Percentiles rank a stretch among this genome's conserved stretches.
These are phyloP conservation scores for Lachnellula arida DNA, from an alignment of 2,329 filamentous ascomycete species.

Conservation along the genomic window DNA sequence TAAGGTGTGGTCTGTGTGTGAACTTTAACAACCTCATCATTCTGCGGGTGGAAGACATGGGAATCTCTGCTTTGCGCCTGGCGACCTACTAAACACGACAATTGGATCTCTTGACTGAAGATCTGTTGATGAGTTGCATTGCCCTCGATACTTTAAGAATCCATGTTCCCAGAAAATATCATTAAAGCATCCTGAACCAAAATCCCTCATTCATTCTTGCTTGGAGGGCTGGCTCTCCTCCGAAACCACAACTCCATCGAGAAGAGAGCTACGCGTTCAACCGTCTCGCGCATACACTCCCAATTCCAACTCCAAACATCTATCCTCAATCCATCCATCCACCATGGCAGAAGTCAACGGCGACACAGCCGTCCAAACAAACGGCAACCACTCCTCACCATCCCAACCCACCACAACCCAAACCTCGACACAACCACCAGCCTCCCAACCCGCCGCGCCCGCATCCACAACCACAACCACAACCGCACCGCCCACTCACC, in stretches of 20 bases:
- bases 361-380: conserved; percentile 42
- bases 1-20: not conserved
- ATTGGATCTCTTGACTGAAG: not conserved
- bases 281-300: not conserved
- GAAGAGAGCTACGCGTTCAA: too few relatives aligned
- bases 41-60: not conserved
- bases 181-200: not conserved
- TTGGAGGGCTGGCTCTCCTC: not conserved
- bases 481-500: conserved; percentile 7
- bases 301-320: not conserved
- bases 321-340: not conserved
- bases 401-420: conserved; percentile 14
- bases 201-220: not conserved
- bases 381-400: conserved; percentile 41
- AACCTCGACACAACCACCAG: conserved; percentile 10
- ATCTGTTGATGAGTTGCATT: not conserved
- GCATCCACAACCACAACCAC: too few relatives aligned
- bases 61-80: not conserved
- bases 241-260: not conserved
- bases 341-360: conserved; percentile 32
- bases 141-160: not conserved
- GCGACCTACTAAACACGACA: not conserved
- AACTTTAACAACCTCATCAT: not conserved
- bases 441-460: conserved; percentile 7
- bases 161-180: not conserved